phyloP scores from a whole-genome alignment of 2,329 filamentous ascomycete genomes.

The Pseudocercospora eumusae region DNA sequence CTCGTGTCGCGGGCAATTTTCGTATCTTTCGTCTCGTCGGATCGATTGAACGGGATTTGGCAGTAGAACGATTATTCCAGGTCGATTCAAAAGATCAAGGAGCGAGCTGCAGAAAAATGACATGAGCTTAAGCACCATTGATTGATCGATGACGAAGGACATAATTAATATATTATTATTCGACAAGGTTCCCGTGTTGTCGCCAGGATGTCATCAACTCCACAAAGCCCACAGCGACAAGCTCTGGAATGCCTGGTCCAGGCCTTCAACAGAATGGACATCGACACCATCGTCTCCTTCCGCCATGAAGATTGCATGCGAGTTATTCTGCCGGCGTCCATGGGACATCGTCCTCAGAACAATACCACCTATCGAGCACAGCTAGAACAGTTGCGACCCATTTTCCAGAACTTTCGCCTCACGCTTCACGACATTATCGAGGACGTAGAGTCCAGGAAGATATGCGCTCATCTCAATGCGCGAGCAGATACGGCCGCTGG shows the following conservation, averaged over 20 bases:
- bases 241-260: conserved; percentile 36
- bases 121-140: neutral
- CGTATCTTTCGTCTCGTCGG: neutral
- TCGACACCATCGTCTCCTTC: conserved; percentile 34
- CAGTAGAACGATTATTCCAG: neutral
- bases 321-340: conserved; percentile 36
- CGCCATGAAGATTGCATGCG: conserved; percentile 36
- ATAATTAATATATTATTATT: too few relatives aligned
- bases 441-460: conserved; percentile 31
- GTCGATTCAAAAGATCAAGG: neutral
- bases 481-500: conserved; percentile 36
- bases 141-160: neutral
- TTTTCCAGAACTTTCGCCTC: conserved; percentile 40
- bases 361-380: conserved; percentile 26
- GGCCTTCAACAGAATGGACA: conserved; percentile 41
- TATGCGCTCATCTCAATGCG: conserved; percentile 41
- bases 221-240: conserved; percentile 31
- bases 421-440: conserved; percentile 39
- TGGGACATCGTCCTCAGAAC: conserved; percentile 32
- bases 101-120: neutral
- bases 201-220: conserved; percentile 1
- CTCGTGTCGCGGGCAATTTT: neutral
- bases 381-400: conserved; percentile 31
- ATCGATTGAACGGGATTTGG: neutral
- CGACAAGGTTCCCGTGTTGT: neutral